Base-by-base conservation (phyloP, 2,329 filamentous ascomycete genomes). In the Salinomyces thailandicus region DNA sequence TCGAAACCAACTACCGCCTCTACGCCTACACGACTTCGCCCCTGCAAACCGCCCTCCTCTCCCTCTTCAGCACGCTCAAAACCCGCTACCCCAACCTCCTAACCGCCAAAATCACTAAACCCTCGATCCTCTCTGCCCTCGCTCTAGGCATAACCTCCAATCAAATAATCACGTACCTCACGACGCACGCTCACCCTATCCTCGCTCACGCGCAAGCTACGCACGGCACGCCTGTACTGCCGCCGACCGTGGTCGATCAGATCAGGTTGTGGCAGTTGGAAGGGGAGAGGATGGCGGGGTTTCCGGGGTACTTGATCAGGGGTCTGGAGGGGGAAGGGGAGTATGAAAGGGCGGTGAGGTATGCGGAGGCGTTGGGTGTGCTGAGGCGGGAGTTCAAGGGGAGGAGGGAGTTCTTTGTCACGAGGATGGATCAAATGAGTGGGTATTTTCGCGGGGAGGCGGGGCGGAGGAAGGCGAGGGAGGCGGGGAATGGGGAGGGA, bases 211-310 rank as follows among this genome's bases (percentile, higher is more conserved):
- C 74, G 29, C 37, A 36, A 38, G n/a, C n/a, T n/a, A 8, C 9
- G n/a, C n/a, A 8, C 22, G 9, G n/a, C 9, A 26, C 22, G 9
- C 82, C 87, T 2, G 75, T 94, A 12, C 72, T 98, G 2, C 91
- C 93, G 1, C 87, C 91, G 0, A 96, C 93, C 0, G 91, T 98
- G 12, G 85, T 95, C 45, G 91, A 98, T 61, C 91, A 98, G 67
- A 95, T 98, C 52, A 75, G 87, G 2, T 75, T 98, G 14, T 98
- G 91, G 91, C 89, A 98, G 66, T 78, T 96, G 35, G 91, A 98
- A 62, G 86, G 89, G 46, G 91, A 98, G 65, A 75, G 91, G 34
- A 93, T 98, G 75, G 83, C 82, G 58, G 77, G 83, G 1, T 85
- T 78, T 4, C 67, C 72, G 1, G 91, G 91, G 0, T 96, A 85